A percentile compares a stretch with the other conserved stretches of the same genome.
These are phyloP conservation scores for Lasiosphaeriaceae sp. DNA, from an alignment of 495 filamentous ascomycete species.

Conservation along the genomic window DNA sequence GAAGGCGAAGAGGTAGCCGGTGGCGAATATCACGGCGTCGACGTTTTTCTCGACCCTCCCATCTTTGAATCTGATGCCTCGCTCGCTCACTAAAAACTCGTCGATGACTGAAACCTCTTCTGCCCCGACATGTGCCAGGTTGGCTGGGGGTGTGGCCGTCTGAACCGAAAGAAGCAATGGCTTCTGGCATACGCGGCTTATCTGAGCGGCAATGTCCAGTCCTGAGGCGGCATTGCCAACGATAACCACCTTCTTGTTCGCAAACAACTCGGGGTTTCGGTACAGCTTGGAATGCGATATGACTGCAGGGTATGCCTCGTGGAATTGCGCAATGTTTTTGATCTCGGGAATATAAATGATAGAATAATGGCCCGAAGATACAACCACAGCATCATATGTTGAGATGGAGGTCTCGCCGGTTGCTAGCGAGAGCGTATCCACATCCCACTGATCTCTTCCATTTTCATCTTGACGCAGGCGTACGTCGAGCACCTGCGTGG, in stretches of 20 bases:
- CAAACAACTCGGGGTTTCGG: conserved; percentile 55
- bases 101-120: conserved; percentile 39
- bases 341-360: conserved; percentile 65
- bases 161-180: conserved; percentile 43
- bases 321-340: conserved; percentile 40
- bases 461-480: conserved; percentile 18
- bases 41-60: conserved; percentile 53
- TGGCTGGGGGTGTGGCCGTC: conserved; percentile 27
- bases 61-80: conserved; percentile 32
- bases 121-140: conserved; percentile 27
- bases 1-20: conserved; percentile 68
- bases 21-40: conserved; percentile 68
- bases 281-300: conserved; percentile 84
- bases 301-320: conserved; percentile 53
- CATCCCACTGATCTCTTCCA: conserved; percentile 39
- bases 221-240: conserved; percentile 79
- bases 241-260: conserved; percentile 54
- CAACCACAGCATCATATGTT: conserved; percentile 74
- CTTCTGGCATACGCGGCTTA: conserved; percentile 44
- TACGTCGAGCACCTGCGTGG: conserved; percentile 36
- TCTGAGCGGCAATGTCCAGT: conserved; percentile 74
- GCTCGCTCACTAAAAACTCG: conserved; percentile 33
- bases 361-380: conserved; percentile 79
- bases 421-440: conserved; percentile 50
- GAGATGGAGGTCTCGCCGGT: conserved; percentile 35